phyloP scores from a whole-genome alignment of 2,329 filamentous ascomycete genomes.

The Ophioceras dolichostomum region DNA sequence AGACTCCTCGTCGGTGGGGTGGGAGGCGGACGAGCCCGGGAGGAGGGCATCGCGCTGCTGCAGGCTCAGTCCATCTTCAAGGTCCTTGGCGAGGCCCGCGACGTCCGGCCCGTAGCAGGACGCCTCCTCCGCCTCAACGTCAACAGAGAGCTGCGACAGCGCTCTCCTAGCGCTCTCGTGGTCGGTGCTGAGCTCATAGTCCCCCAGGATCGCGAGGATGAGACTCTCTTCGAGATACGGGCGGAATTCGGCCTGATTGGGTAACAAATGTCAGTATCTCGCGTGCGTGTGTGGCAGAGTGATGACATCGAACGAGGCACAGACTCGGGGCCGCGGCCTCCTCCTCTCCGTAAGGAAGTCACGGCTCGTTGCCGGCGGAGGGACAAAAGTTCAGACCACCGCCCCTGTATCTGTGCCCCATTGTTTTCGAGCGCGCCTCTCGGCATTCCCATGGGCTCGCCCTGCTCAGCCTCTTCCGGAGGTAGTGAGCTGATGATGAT shows the following conservation, averaged over 20 bases:
- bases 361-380: too few relatives aligned
- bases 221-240: slow-evolving; percentile 66
- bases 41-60: background rate
- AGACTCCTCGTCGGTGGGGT: background rate
- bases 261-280: too few relatives aligned
- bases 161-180: slow-evolving; percentile 41
- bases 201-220: slow-evolving; percentile 61
- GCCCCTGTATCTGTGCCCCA: too few relatives aligned
- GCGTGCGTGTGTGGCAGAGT: too few relatives aligned
- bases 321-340: too few relatives aligned
- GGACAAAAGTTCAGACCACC: too few relatives aligned
- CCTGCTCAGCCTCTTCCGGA: too few relatives aligned
- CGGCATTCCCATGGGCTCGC: too few relatives aligned
- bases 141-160: slow-evolving; percentile 52
- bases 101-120: slow-evolving; percentile 71
- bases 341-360: too few relatives aligned
- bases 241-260: slow-evolving; percentile 63
- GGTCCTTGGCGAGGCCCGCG: slow-evolving; percentile 23
- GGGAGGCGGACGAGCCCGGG: background rate
- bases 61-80: background rate
- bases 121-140: slow-evolving; percentile 55
- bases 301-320: too few relatives aligned
- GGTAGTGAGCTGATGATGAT: too few relatives aligned
- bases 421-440: too few relatives aligned
- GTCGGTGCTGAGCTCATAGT: slow-evolving; percentile 53